Conservation (phyloP, 2,329 filamentous ascomycete genomes). For the Paraphoma sp. region DNA sequence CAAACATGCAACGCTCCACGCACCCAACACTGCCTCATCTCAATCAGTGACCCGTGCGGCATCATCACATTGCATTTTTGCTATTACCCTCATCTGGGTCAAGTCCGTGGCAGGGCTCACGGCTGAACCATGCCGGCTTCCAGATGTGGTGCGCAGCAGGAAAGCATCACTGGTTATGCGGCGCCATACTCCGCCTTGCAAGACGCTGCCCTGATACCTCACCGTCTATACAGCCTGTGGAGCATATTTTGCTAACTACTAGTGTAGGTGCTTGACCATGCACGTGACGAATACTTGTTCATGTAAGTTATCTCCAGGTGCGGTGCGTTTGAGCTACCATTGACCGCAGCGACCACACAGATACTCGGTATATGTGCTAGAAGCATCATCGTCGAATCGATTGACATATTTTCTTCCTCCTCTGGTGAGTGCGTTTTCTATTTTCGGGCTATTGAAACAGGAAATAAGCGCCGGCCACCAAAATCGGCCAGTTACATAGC, state of each 20-base stretch:
- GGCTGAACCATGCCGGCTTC: background rate
- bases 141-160: background rate
- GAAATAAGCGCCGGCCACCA: slow-evolving; percentile 42
- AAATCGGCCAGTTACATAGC: slow-evolving; percentile 38
- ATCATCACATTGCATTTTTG: slow-evolving; percentile 2
- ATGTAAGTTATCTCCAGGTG: slow-evolving; percentile 61
- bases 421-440: slow-evolving; percentile 48
- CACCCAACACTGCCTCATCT: slow-evolving; percentile 27
- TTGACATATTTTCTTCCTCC: slow-evolving; percentile 58
- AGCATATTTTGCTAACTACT: slow-evolving; percentile 20
- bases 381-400: slow-evolving; percentile 57
- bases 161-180: background rate
- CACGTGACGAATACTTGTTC: slow-evolving; percentile 78
- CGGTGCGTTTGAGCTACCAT: slow-evolving; percentile 55
- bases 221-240: background rate
- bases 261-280: slow-evolving; percentile 64
- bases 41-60: slow-evolving; percentile 6
- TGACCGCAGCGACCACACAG: slow-evolving; percentile 60
- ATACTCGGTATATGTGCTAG: slow-evolving; percentile 62
- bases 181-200: too few species aligned
- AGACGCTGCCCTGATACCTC: too few species aligned
- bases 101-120: background rate
- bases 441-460: slow-evolving; percentile 32
- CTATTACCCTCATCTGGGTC: background rate
- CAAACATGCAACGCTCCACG: slow-evolving; percentile 16